Conservation (phyloP, 2,329 filamentous ascomycete species). For the Alternaria metachromatica region DNA sequence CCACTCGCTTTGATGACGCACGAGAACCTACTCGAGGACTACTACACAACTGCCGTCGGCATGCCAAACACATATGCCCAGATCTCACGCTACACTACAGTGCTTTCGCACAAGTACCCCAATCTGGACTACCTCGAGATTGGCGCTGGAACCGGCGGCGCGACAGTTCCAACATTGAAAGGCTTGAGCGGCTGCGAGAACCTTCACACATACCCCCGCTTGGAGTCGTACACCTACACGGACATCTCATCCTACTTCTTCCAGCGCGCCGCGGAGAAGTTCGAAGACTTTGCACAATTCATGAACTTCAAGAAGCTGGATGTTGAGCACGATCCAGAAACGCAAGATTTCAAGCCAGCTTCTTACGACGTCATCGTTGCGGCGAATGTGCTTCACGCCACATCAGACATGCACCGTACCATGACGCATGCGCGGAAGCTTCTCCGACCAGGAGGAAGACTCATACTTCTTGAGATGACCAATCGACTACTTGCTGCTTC, state of each 20-base stretch:
- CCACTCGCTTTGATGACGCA: slow-evolving; percentile 22
- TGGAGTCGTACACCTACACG: slow-evolving; percentile 25
- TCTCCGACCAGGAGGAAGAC: slow-evolving; percentile 52
- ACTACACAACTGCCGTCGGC: slow-evolving; percentile 20
- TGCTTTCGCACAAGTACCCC: slow-evolving; percentile 22
- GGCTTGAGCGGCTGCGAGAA: slow-evolving; percentile 10
- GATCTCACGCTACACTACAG: slow-evolving; percentile 13
- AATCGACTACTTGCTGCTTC: slow-evolving; percentile 15
- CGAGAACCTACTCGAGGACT: slow-evolving; percentile 20
- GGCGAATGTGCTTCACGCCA: slow-evolving; percentile 44
- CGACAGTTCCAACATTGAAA: slow-evolving; percentile 17
- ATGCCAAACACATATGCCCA: slow-evolving; percentile 26
- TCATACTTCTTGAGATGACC: slow-evolving; percentile 53
- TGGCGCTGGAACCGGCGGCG: slow-evolving; percentile 24
- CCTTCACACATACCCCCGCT: slow-evolving; percentile 7
- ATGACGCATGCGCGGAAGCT: slow-evolving; percentile 32
- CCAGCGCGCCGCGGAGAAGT: slow-evolving; percentile 20
- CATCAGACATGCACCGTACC: slow-evolving; percentile 24
- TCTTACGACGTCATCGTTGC: slow-evolving; percentile 37
- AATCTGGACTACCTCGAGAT: slow-evolving; percentile 24
- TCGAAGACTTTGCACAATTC: slow-evolving; percentile 11
- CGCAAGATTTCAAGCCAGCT: slow-evolving; percentile 25
- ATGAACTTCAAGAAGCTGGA: slow-evolving; percentile 29
- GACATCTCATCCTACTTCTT: slow-evolving; percentile 29
- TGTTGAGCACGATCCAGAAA: slow-evolving; percentile 24